These are phyloP conservation scores for Kodamaea derodonti DNA, from an alignment of 1,139 yeast genomes.

Conservation along the genomic window DNA sequence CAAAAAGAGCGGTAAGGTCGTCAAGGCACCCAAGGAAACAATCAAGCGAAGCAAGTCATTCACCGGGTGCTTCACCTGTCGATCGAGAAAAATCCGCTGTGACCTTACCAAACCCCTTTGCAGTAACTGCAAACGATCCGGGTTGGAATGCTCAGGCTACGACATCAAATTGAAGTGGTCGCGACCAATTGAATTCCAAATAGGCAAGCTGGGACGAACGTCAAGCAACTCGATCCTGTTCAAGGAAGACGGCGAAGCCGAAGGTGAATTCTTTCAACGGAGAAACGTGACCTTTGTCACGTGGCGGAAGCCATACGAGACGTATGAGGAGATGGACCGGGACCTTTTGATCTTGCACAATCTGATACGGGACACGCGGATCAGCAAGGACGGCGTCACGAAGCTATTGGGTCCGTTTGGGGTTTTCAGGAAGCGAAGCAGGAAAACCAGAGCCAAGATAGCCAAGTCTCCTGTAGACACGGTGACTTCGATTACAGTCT, in stretches of 20 bases:
- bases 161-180: constrained; percentile 81
- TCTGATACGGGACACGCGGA: constrained; percentile 39
- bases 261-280: constrained; percentile 55
- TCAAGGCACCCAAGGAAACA: constrained; percentile 1
- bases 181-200: constrained; percentile 45
- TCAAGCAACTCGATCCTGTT: constrained; percentile 26
- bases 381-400: constrained; percentile 41
- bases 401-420: constrained; percentile 79
- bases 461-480: neutral
- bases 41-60: constrained; percentile 37
- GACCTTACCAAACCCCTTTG: constrained; percentile 45
- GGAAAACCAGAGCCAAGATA: constrained; percentile 3
- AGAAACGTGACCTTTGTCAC: constrained; percentile 73
- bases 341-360: constrained; percentile 63
- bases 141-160: constrained; percentile 74
- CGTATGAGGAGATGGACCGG: constrained; percentile 79
- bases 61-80: constrained; percentile 51
- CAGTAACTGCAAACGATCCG: constrained; percentile 40
- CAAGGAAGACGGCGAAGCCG: constrained; percentile 15
- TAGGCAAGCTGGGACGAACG: constrained; percentile 24
- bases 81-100: constrained; percentile 47
- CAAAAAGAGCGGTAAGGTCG: too few species aligned
- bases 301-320: constrained; percentile 61
- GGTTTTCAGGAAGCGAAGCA: constrained; percentile 43
- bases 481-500: constrained; percentile 1